Evolutionary conservation across 2,329 filamentous ascomycete species (phyloP).

Genomic region (Aspergillus calidoustus): DNA sequence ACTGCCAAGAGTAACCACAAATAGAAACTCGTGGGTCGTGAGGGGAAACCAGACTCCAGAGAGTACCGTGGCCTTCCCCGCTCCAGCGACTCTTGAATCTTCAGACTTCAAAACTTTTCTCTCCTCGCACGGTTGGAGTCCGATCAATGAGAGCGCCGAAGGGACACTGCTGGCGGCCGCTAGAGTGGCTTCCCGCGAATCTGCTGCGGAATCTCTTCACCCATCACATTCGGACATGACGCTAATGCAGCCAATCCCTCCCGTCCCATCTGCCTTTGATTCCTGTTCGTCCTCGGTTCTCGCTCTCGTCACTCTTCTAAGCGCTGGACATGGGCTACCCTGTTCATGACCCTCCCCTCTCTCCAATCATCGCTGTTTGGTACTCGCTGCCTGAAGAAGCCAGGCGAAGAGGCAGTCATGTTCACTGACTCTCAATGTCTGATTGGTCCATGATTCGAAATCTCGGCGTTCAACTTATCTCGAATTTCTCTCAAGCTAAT

Average conservation of each 20-base stretch:
- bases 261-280: constrained; percentile 11
- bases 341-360: constrained; percentile 3
- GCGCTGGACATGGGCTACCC: constrained; percentile 21
- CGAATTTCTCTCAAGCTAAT: constrained; percentile 14
- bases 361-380: constrained; percentile 18
- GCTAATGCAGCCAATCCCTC: constrained; percentile 20
- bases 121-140: neutral
- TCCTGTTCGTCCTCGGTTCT: constrained; percentile 16
- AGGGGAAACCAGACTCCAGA: neutral
- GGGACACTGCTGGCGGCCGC: constrained; percentile 22
- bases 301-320: constrained; percentile 15
- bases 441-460: constrained; percentile 20
- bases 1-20: constrained; percentile 9
- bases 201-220: constrained; percentile 25
- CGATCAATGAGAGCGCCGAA: constrained; percentile 22
- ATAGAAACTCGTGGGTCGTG: constrained; percentile 9
- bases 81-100: constrained; percentile 10
- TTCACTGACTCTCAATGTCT: neutral
- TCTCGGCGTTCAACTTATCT: constrained; percentile 15
- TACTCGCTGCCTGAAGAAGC: constrained; percentile 23
- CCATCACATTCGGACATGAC: constrained; percentile 23
- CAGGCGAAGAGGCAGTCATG: constrained; percentile 14
- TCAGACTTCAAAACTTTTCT: constrained; percentile 11
- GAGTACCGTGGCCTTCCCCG: constrained; percentile 8
- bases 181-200: constrained; percentile 28